phyloP scores from a whole-genome alignment of 768 basidiomycete genomes.

The Galerina marginata region DNA sequence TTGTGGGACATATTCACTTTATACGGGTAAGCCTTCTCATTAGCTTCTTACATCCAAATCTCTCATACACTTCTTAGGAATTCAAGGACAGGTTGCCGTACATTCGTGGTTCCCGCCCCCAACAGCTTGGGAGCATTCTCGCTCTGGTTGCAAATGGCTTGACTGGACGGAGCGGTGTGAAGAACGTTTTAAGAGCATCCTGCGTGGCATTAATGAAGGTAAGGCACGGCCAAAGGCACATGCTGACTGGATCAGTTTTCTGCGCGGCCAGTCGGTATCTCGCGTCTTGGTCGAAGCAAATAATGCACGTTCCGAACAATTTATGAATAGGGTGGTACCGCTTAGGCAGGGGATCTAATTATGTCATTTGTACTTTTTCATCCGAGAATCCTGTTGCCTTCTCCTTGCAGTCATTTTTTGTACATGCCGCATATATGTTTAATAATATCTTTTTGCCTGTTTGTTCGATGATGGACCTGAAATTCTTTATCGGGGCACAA shows the following conservation, averaged over 20 bases:
- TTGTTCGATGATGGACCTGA: too few relatives aligned
- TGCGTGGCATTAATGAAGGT: not conserved
- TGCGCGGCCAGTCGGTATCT: not conserved
- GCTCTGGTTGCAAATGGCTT: constrained; percentile 12
- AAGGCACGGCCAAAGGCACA: not conserved
- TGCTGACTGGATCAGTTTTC: not conserved
- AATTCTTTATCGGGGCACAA: too few relatives aligned
- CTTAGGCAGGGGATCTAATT: too few relatives aligned
- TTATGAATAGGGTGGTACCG: too few relatives aligned
- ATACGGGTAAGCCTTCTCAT: constrained; percentile 6
- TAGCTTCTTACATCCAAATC: not conserved
- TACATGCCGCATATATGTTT: too few relatives aligned
- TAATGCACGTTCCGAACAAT: not conserved
- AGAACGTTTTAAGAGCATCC: not conserved
- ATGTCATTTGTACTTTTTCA: too few relatives aligned
- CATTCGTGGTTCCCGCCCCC: constrained; percentile 17
- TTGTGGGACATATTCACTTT: constrained; percentile 14
- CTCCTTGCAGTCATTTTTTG: too few relatives aligned
- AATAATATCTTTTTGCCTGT: too few relatives aligned
- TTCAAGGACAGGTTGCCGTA: not conserved
- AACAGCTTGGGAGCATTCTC: constrained; percentile 2
- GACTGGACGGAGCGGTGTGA: constrained; percentile 12
- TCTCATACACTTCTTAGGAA: not conserved
- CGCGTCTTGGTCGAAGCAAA: not conserved
- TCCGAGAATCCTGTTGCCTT: too few relatives aligned